phyloP scores from a whole-genome alignment of 768 basidiomycete genomes.

The Mycena vitilis region DNA sequence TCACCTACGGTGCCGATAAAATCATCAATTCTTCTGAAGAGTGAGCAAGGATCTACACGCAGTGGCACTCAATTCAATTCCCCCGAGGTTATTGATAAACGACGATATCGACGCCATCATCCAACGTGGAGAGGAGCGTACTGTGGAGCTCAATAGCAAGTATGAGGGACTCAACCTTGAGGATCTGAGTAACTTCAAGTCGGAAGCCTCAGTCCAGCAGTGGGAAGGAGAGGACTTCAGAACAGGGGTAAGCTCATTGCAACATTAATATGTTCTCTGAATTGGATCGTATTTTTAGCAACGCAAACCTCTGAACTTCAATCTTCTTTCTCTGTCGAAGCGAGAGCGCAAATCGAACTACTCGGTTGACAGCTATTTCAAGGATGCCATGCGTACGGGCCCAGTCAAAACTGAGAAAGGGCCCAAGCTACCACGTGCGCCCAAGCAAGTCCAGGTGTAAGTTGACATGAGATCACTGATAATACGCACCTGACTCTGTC shows the following conservation, averaged over 20 bases:
- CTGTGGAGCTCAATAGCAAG: conserved; percentile 87
- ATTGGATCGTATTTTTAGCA: conserved; percentile 42
- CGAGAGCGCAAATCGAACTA: conserved; percentile 95
- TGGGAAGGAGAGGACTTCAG: conserved; percentile 98
- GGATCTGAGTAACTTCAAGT: conserved; percentile 96
- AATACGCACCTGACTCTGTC: conserved; percentile 15
- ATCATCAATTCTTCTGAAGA: conserved; percentile 87
- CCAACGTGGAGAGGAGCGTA: conserved; percentile 89
- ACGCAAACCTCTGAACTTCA: conserved; percentile 78
- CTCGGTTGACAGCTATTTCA: conserved; percentile 95
- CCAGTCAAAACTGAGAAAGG: conserved; percentile 84
- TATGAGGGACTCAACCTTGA: conserved; percentile 95
- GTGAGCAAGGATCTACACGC: conserved; percentile 54
- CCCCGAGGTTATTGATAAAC: conserved; percentile 73
- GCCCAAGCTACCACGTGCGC: conserved; percentile 85
- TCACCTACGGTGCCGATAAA: conserved; percentile 96
- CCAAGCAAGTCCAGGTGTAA: conserved; percentile 88
- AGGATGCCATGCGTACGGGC: conserved; percentile 86
- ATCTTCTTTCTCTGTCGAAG: conserved; percentile 89
- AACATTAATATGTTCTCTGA: neutral
- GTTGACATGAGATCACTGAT: conserved; percentile 42
- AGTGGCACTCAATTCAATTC: conserved; percentile 1
- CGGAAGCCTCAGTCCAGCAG: conserved; percentile 89
- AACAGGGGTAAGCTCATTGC: conserved; percentile 62
- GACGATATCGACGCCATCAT: conserved; percentile 97